Conservation (phyloP, 768 basidiomycete genomes). For the Mycena filopes region DNA sequence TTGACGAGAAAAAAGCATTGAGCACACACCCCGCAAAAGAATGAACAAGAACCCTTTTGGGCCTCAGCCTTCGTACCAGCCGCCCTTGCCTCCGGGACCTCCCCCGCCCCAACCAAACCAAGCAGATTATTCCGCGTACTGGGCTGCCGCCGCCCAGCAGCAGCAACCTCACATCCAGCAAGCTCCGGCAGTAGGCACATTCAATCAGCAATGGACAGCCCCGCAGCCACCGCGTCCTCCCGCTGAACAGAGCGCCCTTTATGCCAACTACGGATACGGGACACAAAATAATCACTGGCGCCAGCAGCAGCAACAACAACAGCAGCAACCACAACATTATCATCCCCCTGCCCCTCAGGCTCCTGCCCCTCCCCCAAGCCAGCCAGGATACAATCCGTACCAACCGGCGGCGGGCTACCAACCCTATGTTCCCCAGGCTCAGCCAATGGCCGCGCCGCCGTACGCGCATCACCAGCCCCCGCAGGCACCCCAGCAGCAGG, state of each 20-base stretch:
- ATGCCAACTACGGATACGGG: slow-evolving; percentile 93
- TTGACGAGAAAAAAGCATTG: not conserved
- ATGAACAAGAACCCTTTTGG: slow-evolving; percentile 92
- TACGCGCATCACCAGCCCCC: slow-evolving; percentile 60
- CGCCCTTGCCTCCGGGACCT: slow-evolving; percentile 83
- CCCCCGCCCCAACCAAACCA: slow-evolving; percentile 74
- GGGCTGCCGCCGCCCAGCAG: slow-evolving; percentile 61
- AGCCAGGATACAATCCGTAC: slow-evolving; percentile 79
- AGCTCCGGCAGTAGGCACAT: slow-evolving; percentile 59
- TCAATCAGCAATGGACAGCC: slow-evolving; percentile 74
- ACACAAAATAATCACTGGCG: slow-evolving; percentile 66
- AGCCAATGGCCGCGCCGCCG: slow-evolving; percentile 60
- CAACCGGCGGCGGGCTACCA: slow-evolving; percentile 75
- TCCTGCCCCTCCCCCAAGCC: slow-evolving; percentile 58
- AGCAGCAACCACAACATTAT: slow-evolving; percentile 62
- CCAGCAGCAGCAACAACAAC: slow-evolving; percentile 75
- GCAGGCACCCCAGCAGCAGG: slow-evolving; percentile 45
- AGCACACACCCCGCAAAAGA: too few species aligned
- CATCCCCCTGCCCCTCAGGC: slow-evolving; percentile 64
- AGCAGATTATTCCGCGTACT: slow-evolving; percentile 83
- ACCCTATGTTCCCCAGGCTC: slow-evolving; percentile 74
- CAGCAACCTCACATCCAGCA: slow-evolving; percentile 56
- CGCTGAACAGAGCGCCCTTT: slow-evolving; percentile 84
- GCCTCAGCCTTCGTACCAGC: slow-evolving; percentile 76
- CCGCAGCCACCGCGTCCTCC: slow-evolving; percentile 75